Percentiles rank a stretch among this genome's conserved stretches.
Conservation (phyloP, 768 basidiomycete genomes). For the Amanita subjunquillea region DNA sequence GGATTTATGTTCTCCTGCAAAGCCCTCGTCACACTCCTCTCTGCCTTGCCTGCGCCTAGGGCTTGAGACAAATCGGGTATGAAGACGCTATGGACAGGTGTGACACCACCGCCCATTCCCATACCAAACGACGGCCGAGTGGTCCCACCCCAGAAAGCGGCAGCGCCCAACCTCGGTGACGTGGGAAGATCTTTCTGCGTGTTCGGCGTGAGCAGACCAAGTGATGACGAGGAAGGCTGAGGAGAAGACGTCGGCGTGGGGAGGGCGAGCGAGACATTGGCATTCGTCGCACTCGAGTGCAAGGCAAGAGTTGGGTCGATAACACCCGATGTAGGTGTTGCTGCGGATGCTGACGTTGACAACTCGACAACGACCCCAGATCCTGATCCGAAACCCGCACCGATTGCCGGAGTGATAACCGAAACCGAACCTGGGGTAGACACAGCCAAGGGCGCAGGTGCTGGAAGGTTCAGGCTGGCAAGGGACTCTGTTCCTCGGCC, state of each 20-base stretch:
- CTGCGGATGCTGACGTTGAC: conserved; percentile 6
- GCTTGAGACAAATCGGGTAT: conserved; percentile 45
- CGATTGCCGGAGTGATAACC: not conserved
- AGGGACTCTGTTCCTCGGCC: conserved; percentile 40
- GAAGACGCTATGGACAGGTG: conserved; percentile 77
- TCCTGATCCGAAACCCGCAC: not conserved
- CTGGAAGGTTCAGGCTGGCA: conserved; percentile 32
- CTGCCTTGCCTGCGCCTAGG: conserved; percentile 6
- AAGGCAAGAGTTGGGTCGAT: conserved; percentile 5
- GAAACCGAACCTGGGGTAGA: not conserved
- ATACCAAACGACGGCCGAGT: conserved; percentile 13
- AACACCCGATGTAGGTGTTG: not conserved
- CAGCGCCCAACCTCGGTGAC: conserved; percentile 42
- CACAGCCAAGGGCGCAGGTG: conserved; percentile 28
- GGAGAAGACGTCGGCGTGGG: conserved; percentile 12
- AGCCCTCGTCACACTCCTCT: conserved; percentile 15
- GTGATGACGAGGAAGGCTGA: conserved; percentile 9
- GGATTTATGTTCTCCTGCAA: conserved; percentile 80
- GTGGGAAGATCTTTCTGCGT: conserved; percentile 69
- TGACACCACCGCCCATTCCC: conserved; percentile 54
- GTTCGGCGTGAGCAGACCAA: conserved; percentile 45
- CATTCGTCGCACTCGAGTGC: conserved; percentile 2
- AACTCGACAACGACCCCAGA: conserved; percentile 7
- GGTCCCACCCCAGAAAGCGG: conserved; percentile 73
- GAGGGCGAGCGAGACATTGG: conserved; percentile 4